Conservation (phyloP, 2,329 filamentous ascomycete species). For the Dothideomycetes sp. region DNA sequence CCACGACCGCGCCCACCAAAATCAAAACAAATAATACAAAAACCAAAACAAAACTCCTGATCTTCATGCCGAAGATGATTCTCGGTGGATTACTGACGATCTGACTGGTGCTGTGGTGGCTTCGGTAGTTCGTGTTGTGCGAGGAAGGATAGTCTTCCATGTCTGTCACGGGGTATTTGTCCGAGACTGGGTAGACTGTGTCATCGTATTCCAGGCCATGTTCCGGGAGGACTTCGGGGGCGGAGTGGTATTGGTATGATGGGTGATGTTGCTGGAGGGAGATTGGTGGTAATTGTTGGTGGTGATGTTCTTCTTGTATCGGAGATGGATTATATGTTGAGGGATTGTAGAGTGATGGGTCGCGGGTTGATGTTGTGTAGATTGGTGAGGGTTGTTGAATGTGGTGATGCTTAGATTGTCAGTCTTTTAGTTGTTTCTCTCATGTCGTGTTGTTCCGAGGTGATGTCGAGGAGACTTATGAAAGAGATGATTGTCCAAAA, state of each 20-base stretch:
- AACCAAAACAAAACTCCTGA: slow-evolving; percentile 28
- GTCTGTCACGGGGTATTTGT: slow-evolving; percentile 29
- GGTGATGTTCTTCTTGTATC: no score
- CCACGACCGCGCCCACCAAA: slow-evolving; percentile 29
- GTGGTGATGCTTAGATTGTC: no score
- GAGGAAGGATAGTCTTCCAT: slow-evolving; percentile 12
- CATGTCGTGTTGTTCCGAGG: no score
- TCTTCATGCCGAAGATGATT: slow-evolving; percentile 33
- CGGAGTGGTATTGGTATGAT: slow-evolving; percentile 33
- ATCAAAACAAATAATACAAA: slow-evolving; percentile 24
- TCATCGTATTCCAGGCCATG: slow-evolving; percentile 32
- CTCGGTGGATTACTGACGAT: slow-evolving; percentile 26
- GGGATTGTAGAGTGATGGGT: no score
- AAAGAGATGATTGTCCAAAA: no score
- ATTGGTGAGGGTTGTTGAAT: no score
- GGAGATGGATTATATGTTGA: no score
- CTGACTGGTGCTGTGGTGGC: slow-evolving; percentile 16
- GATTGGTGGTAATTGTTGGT: no score
- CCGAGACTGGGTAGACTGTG: slow-evolving; percentile 26
- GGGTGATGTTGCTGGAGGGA: no score
- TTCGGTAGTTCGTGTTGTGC: slow-evolving; percentile 16
- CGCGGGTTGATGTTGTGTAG: no score
- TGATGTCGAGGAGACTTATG: no score
- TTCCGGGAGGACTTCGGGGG: slow-evolving; percentile 30
- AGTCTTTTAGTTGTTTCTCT: no score